Evolutionary conservation across 139 green algal genomes (phyloP).

Genomic region (Coccomyxa sp.): DNA sequence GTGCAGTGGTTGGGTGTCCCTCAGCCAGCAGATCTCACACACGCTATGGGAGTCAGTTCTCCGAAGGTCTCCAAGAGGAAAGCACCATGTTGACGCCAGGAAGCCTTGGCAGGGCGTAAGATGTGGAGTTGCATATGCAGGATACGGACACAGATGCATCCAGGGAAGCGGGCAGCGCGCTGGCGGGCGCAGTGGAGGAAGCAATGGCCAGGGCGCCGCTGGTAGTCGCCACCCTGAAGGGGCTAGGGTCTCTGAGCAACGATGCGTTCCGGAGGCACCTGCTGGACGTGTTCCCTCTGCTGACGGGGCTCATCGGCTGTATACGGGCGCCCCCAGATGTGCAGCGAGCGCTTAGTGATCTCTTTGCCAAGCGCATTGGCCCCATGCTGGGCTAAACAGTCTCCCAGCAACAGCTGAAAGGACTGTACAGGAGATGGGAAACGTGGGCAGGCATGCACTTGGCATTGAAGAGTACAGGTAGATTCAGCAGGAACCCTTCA

Average conservation of each 20-base stretch:
- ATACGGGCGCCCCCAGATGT: constrained; percentile 84
- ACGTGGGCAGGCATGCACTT: no score
- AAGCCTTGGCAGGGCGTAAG: not conserved
- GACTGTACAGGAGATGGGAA: no score
- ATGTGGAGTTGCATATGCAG: not conserved
- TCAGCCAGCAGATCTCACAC: not conserved
- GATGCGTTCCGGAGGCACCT: constrained; percentile 67
- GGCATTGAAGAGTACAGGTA: no score
- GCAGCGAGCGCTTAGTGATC: constrained; percentile 68
- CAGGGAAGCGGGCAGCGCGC: not conserved
- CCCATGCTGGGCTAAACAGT: no score
- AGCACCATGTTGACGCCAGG: not conserved
- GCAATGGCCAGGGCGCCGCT: constrained; percentile 62
- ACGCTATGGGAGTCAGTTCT: not conserved
- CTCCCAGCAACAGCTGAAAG: no score
- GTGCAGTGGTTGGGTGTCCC: not conserved
- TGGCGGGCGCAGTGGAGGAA: constrained; percentile 53
- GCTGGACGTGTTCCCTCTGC: constrained; percentile 79
- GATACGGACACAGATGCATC: not conserved
- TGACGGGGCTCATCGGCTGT: constrained; percentile 77
- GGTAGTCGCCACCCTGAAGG: constrained; percentile 54
- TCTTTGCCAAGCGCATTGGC: constrained; percentile 71
- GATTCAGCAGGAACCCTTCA: no score
- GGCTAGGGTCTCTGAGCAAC: constrained; percentile 57
- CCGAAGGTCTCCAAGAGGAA: not conserved